Base-by-base conservation (phyloP, 345 rosid genomes). In the Linum tenue region DNA sequence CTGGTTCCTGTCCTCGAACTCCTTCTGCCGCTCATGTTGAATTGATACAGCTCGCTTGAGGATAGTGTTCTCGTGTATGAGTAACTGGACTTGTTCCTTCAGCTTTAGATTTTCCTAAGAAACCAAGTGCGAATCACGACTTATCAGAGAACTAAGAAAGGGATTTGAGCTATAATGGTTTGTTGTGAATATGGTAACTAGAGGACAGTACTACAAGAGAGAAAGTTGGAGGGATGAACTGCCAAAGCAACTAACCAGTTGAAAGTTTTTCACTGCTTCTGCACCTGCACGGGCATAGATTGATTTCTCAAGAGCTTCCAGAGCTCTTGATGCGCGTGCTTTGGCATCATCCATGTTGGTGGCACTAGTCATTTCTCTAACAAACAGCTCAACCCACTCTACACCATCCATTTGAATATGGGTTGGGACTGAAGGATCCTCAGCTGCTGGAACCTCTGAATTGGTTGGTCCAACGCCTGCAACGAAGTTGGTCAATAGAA, bases 361-460 rank as follows among this genome's bases (percentile, higher is more conserved):
- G 57, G 94, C 85, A 69, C 80, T 81, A 77, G 55, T 75, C 85
- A 89, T 89, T 77, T 89, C 91, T 67, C 82, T 80, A 12, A 87
- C 89, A 73, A 86, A 89, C 43, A 86, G 82, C 73, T 89, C 91
- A 39, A 87, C 94, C 96, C 96, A 89, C 55, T 87, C 96, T 3
- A 67, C 73, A 48, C 91, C 94, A 71, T 82, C 88, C 70, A 73
- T 55, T 69, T 78, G 78, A 44, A 80, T 63, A 44, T 65, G 74
- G 17, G 79, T 62, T 51, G 73, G 58, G 10, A 75, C 73, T 22
- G 77, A 66, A 43, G 68, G 63, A 75, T 78, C 80, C 67, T 72
- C 79, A n/a, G 73, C 53, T 8, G 75, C 39, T 42, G 64, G 66
- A 36, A 68, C 65, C 43, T 76, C 84, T 41, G 78, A 73, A 64